These are phyloP conservation scores for Xylariomycetidae sp. DNA, from an alignment of 2,329 filamentous ascomycete species.

Conservation along the genomic window DNA sequence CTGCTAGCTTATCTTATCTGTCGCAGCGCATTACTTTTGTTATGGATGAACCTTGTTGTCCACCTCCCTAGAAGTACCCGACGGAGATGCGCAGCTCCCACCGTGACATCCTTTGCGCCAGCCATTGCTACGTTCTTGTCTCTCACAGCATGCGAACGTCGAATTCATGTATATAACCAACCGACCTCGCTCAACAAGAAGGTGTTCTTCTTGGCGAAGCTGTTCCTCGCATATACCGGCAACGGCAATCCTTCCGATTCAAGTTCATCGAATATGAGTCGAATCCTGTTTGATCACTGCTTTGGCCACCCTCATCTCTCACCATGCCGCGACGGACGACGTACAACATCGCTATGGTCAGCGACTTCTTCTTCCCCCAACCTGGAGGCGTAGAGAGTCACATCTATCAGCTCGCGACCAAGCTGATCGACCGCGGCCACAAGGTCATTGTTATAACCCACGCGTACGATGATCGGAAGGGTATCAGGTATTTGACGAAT, in stretches of 20 bases:
- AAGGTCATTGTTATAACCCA: conserved; percentile 98
- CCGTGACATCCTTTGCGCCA: too few relatives aligned
- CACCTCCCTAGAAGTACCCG: too few relatives aligned
- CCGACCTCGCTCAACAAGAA: too few relatives aligned
- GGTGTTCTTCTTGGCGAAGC: too few relatives aligned
- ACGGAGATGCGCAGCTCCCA: too few relatives aligned
- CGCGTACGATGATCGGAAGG: conserved; percentile 83
- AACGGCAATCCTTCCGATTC: too few relatives aligned
- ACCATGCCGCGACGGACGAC: conserved; percentile 50
- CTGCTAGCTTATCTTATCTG: conserved; percentile 6
- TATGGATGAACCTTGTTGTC: conserved; percentile 1
- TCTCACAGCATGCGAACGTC: too few relatives aligned
- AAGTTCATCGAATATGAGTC: conserved; percentile 15
- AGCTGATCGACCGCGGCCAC: conserved; percentile 94
- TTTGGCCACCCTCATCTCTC: conserved; percentile 18
- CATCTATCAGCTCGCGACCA: conserved; percentile 94
- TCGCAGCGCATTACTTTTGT: too few relatives aligned
- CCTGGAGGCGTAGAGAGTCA: conserved; percentile 95
- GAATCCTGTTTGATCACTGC: conserved; percentile 4
- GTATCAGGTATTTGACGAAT: conserved; percentile 92
- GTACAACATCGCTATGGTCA: conserved; percentile 82
- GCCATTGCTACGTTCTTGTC: too few relatives aligned
- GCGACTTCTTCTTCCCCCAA: conserved; percentile 99
- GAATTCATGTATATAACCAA: too few relatives aligned
- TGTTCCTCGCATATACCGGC: background rate